Conservation (phyloP, 139 green algal species). For the Spirogloea muscicola region DNA sequence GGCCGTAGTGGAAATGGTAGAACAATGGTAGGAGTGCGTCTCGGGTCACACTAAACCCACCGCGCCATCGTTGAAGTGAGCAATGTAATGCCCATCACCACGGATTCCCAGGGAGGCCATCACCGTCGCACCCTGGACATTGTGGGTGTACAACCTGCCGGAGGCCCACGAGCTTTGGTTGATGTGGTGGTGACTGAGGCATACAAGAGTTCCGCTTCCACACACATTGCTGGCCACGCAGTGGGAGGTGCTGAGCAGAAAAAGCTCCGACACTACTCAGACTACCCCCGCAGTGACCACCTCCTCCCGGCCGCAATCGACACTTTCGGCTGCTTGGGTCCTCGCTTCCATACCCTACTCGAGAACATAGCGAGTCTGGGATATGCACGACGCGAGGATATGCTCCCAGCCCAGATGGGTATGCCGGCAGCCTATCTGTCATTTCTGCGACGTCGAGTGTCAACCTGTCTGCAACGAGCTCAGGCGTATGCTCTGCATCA, state of each 20-base stretch:
- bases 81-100: too few relatives aligned
- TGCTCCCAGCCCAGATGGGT: slow-evolving; percentile 21
- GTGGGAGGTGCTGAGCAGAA: slow-evolving; percentile 22
- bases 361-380: slow-evolving; percentile 23
- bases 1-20: too few relatives aligned
- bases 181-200: too few relatives aligned
- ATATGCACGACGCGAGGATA: slow-evolving; percentile 24
- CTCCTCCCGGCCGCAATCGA: slow-evolving; percentile 20
- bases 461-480: slow-evolving; percentile 23
- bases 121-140: too few relatives aligned
- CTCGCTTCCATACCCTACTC: slow-evolving; percentile 23
- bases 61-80: too few relatives aligned
- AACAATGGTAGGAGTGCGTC: too few relatives aligned
- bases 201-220: too few relatives aligned
- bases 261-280: slow-evolving; percentile 24
- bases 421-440: slow-evolving; percentile 22
- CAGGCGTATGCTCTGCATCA: slow-evolving; percentile 23
- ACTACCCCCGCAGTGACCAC: slow-evolving; percentile 21
- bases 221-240: slow-evolving; percentile 20
- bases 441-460: slow-evolving; percentile 24
- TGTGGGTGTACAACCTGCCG: too few relatives aligned
- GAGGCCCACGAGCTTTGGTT: too few relatives aligned
- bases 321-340: slow-evolving; percentile 22
- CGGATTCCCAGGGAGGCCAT: too few relatives aligned
- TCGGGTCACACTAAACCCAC: too few relatives aligned